Percentiles rank a stretch among this genome's conserved stretches.
Evolutionary conservation across 129 eudicot species (phyloP).

Genomic region (Arctium minus): DNA sequence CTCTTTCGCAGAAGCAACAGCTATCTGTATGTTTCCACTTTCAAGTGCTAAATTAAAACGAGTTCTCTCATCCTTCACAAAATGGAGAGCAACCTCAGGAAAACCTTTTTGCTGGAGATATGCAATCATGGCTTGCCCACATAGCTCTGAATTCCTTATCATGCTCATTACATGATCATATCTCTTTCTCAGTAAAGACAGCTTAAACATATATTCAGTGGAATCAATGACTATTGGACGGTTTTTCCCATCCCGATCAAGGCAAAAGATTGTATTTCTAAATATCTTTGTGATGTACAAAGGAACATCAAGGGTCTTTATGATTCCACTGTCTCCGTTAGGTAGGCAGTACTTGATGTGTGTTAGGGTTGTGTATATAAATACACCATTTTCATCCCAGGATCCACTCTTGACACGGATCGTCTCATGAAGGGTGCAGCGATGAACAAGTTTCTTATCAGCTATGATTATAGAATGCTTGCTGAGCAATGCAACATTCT

Average conservation of each 20-base stretch:
- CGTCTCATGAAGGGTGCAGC: conserved; percentile 58
- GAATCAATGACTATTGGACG: conserved; percentile 49
- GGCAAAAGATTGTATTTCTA: conserved; percentile 50
- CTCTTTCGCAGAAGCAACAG: conserved; percentile 51
- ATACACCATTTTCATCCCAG: conserved; percentile 57
- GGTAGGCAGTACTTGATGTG: conserved; percentile 60
- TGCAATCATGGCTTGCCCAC: conserved; percentile 65
- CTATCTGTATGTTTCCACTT: conserved; percentile 50
- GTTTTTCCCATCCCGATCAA: conserved; percentile 57
- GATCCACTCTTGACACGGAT: conserved; percentile 58
- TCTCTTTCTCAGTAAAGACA: conserved; percentile 39
- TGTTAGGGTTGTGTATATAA: conserved; percentile 47
- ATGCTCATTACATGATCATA: conserved; percentile 56
- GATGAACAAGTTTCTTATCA: conserved; percentile 47
- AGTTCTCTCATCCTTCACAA: conserved; percentile 49
- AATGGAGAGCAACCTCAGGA: conserved; percentile 56
- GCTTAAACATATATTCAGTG: conserved; percentile 46
- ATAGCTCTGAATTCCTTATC: conserved; percentile 50
- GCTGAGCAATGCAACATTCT: conserved; percentile 48
- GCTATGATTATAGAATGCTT: conserved; percentile 50
- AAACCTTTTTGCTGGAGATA: conserved; percentile 60
- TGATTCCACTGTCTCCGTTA: conserved; percentile 53
- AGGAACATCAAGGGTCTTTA: conserved; percentile 50
- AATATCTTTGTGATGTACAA: conserved; percentile 41
- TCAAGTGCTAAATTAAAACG: conserved; percentile 51